Base-by-base conservation (phyloP, 768 basidiomycete genomes). In the Punctularia strigosozonata region DNA sequence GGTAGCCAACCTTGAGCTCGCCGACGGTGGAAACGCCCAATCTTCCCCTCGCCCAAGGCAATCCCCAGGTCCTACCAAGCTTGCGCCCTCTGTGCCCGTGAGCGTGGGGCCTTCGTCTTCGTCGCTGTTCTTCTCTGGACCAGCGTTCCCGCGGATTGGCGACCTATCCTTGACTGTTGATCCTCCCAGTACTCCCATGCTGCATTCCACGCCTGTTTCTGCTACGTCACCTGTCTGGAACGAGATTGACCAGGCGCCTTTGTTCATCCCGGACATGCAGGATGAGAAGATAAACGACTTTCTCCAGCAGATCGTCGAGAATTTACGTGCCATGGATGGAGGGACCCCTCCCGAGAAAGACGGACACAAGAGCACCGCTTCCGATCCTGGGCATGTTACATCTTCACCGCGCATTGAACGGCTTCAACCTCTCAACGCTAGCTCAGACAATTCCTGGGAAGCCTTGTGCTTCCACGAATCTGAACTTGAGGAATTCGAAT, bases 291-390 rank as follows among this genome's bases (percentile, higher is more conserved):
- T 94, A 50, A 85, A 89, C 47, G 61, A 74, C 33, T 92, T 92
- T 62, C 86, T 91, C 58, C 69, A 82, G 39, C 85, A 92, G 55
- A 78, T 91, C 33, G 82, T 78, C 6, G 74, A 81, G 34, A 84
- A 86, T 53, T 71, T 91, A 40, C 77, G 80, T 49, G 69, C 71
- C 31, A 75, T 89, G 62, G 77, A 83, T 15, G 10, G 8, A n/a
- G n/a, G n/a, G n/a, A n/a, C 26, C 10, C 26, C 26, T 28, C 26
- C 15, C 26, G 15, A 28, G 26, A 28, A 28, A 28, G 26, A 15
- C 15, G 10, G 15, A 8, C 26, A 28, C 8, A 28, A 8, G 15
- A 15, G 8, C 15, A 28, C 15, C 10, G 26, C 10, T 28, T 15
- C 26, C 26, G 15, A 8, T 28, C 8, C 15, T 28, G 15, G 26